Base-by-base conservation (phyloP, 2,329 filamentous ascomycete genomes). In the Claviceps arundinis region DNA sequence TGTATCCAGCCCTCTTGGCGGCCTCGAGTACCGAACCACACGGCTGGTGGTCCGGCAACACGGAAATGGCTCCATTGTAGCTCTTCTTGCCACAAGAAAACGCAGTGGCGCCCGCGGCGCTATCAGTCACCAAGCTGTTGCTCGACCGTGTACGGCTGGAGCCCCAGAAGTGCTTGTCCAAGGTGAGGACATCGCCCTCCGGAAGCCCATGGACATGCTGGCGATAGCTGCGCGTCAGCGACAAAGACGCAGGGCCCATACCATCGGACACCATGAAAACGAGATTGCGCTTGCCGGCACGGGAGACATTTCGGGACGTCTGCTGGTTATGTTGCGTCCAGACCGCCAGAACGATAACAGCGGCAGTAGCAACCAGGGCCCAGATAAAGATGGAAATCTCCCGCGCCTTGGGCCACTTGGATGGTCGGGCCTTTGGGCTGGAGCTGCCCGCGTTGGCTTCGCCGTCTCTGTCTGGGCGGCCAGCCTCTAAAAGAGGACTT, bases 221-320 rank as follows among this genome's bases (percentile, higher is more conserved):
- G 58, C 87, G 82, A 71, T 85, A 98, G 64, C 83, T 87, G 52
- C 93, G 79, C 6, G 93, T 95, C 65, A 98, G 69, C 26, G 85
- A 86, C 51, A 98, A 75, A 60, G 88, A 91, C 8, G 93, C 88
- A 7, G 93, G 93, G 0, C 93, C 93, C 93, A 98, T 98, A 62
- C 93, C 93, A 67, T 98, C 93, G 0, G 89, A 95, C 40, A 98
- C 91, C 93, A 98, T 98, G 74, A 98, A 97, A 61, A 98, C 85
- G 50, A 98, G 75, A 68, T 97, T 98, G 51, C 88, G 80, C 75
- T 97, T 98, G 50, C 82, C 80, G 30, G 62, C 61, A 68, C 52
- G 74, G 72, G 60, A 47, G 57, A 58, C 45, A 26, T 60, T 65
- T 53, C 58, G 62, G 49, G 45, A 57, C 6, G 73, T 75, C 52